These are phyloP conservation scores for Pseudocercospora fijiensis DNA, from an alignment of 2,329 filamentous ascomycete species.

Conservation along the genomic window DNA sequence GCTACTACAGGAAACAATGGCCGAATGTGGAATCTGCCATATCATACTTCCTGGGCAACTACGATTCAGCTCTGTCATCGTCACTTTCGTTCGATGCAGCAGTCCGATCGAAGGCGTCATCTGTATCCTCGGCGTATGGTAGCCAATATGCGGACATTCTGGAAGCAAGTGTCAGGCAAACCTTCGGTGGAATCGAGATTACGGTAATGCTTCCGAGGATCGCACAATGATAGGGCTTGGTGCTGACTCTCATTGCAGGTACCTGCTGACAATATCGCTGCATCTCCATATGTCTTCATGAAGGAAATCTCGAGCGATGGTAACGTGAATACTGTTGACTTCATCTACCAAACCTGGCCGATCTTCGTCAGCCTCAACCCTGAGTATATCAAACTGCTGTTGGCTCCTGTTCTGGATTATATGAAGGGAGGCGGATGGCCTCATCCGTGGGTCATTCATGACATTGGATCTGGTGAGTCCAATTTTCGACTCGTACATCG, in stretches of 20 bases:
- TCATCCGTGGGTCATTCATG: slow-evolving; percentile 28
- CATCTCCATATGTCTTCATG: slow-evolving; percentile 46
- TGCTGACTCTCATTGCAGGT: slow-evolving; percentile 9
- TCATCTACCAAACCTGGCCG: slow-evolving; percentile 36
- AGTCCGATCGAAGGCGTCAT: slow-evolving; percentile 25
- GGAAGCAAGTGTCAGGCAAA: slow-evolving; percentile 33
- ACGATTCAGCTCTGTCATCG: slow-evolving; percentile 16
- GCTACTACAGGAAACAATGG: slow-evolving; percentile 29
- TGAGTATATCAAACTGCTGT: slow-evolving; percentile 24
- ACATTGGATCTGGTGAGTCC: slow-evolving; percentile 23
- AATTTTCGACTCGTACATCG: background rate
- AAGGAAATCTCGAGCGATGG: slow-evolving; percentile 55
- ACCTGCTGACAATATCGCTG: slow-evolving; percentile 23
- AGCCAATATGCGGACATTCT: slow-evolving; percentile 33
- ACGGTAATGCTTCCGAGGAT: slow-evolving; percentile 16
- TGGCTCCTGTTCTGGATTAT: slow-evolving; percentile 28
- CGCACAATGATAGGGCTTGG: no score
- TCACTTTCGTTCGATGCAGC: slow-evolving; percentile 26
- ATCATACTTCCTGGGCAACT: slow-evolving; percentile 26
- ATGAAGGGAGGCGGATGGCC: slow-evolving; percentile 28
- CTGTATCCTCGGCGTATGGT: slow-evolving; percentile 27
- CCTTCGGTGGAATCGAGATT: slow-evolving; percentile 32
- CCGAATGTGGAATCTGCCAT: slow-evolving; percentile 26
- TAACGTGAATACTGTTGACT: slow-evolving; percentile 37
- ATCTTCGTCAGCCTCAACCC: slow-evolving; percentile 34